Evolutionary conservation across 2,329 filamentous ascomycete species (phyloP).

Genomic region (Penicillium capsulatum): DNA sequence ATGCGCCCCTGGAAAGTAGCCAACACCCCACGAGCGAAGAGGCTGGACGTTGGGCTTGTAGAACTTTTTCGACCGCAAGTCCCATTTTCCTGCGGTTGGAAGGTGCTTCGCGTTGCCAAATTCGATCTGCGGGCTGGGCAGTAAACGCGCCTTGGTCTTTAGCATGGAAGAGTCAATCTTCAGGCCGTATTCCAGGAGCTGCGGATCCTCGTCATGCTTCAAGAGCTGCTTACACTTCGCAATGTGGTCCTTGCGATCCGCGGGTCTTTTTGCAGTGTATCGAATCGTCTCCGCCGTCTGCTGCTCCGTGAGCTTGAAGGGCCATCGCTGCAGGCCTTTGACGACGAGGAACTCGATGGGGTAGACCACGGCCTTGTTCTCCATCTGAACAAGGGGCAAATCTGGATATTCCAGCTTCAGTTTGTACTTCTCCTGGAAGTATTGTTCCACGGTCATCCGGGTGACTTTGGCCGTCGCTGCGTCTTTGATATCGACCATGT

Average conservation of each 20-base stretch:
- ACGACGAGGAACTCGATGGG: conserved; percentile 56
- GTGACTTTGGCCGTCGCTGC: conserved; percentile 39
- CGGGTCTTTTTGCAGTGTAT: conserved; percentile 77
- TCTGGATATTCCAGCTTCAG: conserved; percentile 43
- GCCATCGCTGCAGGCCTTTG: conserved; percentile 54
- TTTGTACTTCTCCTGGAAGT: conserved; percentile 53
- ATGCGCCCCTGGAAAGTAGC: conserved; percentile 59
- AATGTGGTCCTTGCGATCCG: conserved; percentile 64
- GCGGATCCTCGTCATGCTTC: conserved; percentile 64
- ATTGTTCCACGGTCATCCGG: conserved; percentile 56
- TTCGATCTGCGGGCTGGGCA: conserved; percentile 66
- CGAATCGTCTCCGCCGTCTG: conserved; percentile 88
- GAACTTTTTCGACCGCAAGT: conserved; percentile 78
- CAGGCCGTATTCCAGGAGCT: conserved; percentile 70
- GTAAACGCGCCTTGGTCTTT: conserved; percentile 63
- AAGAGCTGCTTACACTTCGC: conserved; percentile 62
- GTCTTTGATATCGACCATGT: conserved; percentile 43
- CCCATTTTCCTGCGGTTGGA: conserved; percentile 70
- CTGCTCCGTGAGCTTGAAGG: conserved; percentile 54
- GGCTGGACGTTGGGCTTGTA: conserved; percentile 57
- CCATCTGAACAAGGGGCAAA: conserved; percentile 58
- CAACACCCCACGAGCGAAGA: conserved; percentile 71
- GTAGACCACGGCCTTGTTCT: conserved; percentile 50
- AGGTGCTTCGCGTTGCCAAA: conserved; percentile 58
- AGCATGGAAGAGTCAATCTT: conserved; percentile 62